phyloP scores from a whole-genome alignment of 352 stramenopile genomes.

The Globisporangium splendens region DNA sequence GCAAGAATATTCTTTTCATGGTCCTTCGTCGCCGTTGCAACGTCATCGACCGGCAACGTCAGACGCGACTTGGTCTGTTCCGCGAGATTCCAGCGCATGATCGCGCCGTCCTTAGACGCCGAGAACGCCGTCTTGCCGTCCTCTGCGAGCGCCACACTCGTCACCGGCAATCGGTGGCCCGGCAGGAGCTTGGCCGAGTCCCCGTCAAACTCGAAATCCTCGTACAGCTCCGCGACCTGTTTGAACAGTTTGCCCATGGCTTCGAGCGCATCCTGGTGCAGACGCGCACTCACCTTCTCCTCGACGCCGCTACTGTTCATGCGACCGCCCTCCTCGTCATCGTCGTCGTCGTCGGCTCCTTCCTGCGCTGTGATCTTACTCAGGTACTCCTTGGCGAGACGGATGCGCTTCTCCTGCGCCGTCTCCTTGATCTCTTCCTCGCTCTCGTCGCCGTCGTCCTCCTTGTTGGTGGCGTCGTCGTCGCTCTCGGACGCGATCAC shows the following conservation, averaged over 20 bases:
- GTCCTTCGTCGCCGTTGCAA: slow-evolving; percentile 60
- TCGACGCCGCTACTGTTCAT: slow-evolving; percentile 41
- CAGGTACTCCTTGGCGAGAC: slow-evolving; percentile 88
- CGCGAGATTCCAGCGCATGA: slow-evolving; percentile 88
- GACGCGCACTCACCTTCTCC: slow-evolving; percentile 63
- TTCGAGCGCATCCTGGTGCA: slow-evolving; percentile 85
- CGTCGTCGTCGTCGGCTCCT: slow-evolving; percentile 29
- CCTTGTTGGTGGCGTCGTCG: slow-evolving; percentile 32
- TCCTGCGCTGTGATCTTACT: slow-evolving; percentile 80
- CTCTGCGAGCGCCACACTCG: slow-evolving; percentile 83
- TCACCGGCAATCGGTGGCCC: slow-evolving; percentile 80
- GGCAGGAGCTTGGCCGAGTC: slow-evolving; percentile 78
- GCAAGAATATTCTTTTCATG: slow-evolving; percentile 82
- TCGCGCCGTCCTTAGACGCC: slow-evolving; percentile 90
- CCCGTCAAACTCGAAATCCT: slow-evolving; percentile 78
- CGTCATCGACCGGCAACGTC: slow-evolving; percentile 55
- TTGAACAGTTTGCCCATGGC: slow-evolving; percentile 88
- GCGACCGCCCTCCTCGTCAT: slow-evolving; percentile 30
- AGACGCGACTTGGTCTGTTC: slow-evolving; percentile 74
- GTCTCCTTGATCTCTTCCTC: slow-evolving; percentile 74
- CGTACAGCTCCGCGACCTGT: slow-evolving; percentile 69
- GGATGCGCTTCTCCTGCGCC: slow-evolving; percentile 85
- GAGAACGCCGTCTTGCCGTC: slow-evolving; percentile 91
- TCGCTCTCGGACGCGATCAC: slow-evolving; percentile 78
- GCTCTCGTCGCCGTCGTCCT: slow-evolving; percentile 42